Evolutionary conservation across 257 asterid genomes (phyloP), one percentile per base, ranked within the genome.

Genomic region (Capsicum pubescens): DNA sequence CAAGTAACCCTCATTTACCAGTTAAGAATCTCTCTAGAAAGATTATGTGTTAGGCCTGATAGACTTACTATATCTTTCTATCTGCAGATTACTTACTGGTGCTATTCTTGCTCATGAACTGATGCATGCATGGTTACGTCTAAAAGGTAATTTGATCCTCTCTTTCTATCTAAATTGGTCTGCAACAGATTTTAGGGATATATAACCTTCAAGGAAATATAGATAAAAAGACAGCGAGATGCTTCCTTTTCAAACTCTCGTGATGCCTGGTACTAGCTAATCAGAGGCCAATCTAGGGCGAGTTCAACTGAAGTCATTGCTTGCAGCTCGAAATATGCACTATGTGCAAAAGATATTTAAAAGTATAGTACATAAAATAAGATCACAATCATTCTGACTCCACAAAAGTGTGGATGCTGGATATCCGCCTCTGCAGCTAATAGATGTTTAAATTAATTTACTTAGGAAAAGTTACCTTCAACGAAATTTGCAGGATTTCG

Each of bases 391-490:
- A 48, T 72, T 72, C 60, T 48, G 80, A 48, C 9, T 6, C 59
- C 42, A 72, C 11, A 26, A 2, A 46, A 72, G 59, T 72, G 10
- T 72, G 3, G 59, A n/a, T 72, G 12, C 59, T 48, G 19, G 60
- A 72, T 64, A 64, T 48, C 12, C 17, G 6, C 60, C 19, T 72
- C 59, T 72, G 60, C 63, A 52, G 63, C 44, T 76, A 12, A 50
- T 76, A 21, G 13, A 12, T 50, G 44, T 21, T 52, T 76, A 26
- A 76, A 19, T 13, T 52, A 9, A 21, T 46, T 74, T 48, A 48
- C 11, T 48, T 21, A 1, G 48, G 80, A 72, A 72, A 72, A 72
- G 13, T 77, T 86, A 5, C 76, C 91, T 78, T 9, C 7, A 5
- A 21, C 50, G 52, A 67, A 55, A 72, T 26, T 26, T 26, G 32